Evolutionary conservation across 768 basidiomycete genomes (phyloP), one percentile per base, ranked within the genome.

Genomic region (Rhodotorula toruloides): DNA sequence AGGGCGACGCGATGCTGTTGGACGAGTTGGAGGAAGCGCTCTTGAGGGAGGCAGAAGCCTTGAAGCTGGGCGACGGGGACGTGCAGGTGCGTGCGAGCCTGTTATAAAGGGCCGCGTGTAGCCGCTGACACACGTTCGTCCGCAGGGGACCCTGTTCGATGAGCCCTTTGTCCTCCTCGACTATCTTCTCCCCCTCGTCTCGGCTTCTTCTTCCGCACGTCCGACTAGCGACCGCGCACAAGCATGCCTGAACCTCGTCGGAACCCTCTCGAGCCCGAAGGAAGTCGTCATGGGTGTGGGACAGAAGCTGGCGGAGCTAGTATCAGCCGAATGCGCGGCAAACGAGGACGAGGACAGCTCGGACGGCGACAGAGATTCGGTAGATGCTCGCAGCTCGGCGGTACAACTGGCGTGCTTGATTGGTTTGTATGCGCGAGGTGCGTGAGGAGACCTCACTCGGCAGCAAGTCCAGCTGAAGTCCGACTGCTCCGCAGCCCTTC

Each of bases 101-200:
- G n/a, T 25, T 19, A 25, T 34, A 5, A 27, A 31, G 8, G 34
- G 8, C 14, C 11, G 13, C n/a, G 2, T 22, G 37, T 22, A 27
- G 47, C 47, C 9, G 2, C 19, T 43, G 42, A 44, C 25, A 25
- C 34, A 9, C 10, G 19, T 21, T 3, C 13, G 2, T 2, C 10
- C 8, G 43, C 60, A 61, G 60, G 12, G 37, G 7, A 36, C 60
- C 1, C 50, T 61, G 32, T 61, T 53, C 50, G 13, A 9, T 42
- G 50, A 61, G 34, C 40, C 60, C 5, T 61, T 61, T 36, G 9
- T 43, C 1, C 60, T 61, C 42, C 32, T 61, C 60, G 22, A 43
- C 27, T 42, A 29, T n/a, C 52, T 61, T 16, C 31, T 61, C 17
- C 60, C 60, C n/a, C 29, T 36, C 42, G 9, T 53, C 36, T 44